Conservation (phyloP, 192 early-diverging fungal genomes). For the Coemansia umbellata region DNA sequence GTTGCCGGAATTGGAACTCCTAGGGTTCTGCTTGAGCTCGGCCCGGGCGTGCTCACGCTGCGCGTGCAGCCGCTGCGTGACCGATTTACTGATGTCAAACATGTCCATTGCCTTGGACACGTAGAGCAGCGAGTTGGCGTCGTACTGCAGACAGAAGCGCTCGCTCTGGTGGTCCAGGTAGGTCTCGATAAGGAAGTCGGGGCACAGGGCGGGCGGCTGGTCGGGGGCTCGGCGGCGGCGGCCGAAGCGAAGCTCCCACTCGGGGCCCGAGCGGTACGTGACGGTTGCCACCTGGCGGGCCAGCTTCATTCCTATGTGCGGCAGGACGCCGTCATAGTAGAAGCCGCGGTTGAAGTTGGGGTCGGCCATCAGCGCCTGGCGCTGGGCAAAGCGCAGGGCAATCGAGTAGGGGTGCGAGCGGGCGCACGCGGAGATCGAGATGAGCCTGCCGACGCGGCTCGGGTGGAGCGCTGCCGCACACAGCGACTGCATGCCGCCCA, state of each 20-base stretch:
- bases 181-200: conserved; percentile 94
- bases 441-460: conserved; percentile 72
- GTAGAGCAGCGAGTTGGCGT: conserved; percentile 89
- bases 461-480: conserved; percentile 79
- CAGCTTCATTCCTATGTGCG: conserved; percentile 94
- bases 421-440: conserved; percentile 88
- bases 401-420: conserved; percentile 96
- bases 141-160: conserved; percentile 87
- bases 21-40: neutral
- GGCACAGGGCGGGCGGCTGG: conserved; percentile 73
- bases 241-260: conserved; percentile 96
- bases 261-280: conserved; percentile 92
- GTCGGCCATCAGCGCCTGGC: conserved; percentile 87
- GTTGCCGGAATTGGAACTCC: neutral
- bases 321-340: conserved; percentile 84
- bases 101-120: conserved; percentile 98
- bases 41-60: conserved; percentile 44
- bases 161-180: conserved; percentile 98
- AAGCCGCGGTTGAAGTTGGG: conserved; percentile 93
- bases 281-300: conserved; percentile 92
- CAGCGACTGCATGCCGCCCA: conserved; percentile 96
- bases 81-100: conserved; percentile 84
- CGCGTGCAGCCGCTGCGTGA: conserved; percentile 29
- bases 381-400: conserved; percentile 85
- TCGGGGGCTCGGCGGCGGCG: conserved; percentile 71